Evolutionary conservation across 148 eudicot species (phyloP), one percentile per base, ranked within the genome.

Genomic region (Rhododendron henanense): DNA sequence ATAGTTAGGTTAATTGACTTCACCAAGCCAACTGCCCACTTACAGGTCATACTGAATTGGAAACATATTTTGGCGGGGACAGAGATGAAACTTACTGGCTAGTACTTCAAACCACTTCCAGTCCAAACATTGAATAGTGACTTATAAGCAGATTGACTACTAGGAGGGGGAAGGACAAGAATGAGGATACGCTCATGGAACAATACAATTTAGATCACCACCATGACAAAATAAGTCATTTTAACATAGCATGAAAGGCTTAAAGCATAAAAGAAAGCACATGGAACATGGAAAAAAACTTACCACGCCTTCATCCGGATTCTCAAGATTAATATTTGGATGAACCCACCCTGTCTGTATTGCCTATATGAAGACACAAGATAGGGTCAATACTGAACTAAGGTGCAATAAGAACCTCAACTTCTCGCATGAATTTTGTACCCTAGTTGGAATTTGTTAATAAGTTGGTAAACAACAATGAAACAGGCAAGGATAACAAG

Each of bases 261-360:
- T 86, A 71, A 81, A 86, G 71, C 18, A 82, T 73, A 39, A 78
- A 48, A 82, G 57, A 67, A 47, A 83, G 78, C 35, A 87, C 41
- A 65, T 87, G 47, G 11, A 85, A 44, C 76, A 83, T 6, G 59
- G 25, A 85, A 47, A 81, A 85, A 83, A 39, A 87, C 94, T 41
- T 95, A 97, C 99, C 98, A 97, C 95, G 81, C 98, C 94, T 81
- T 91, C 89, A 71, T 97, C 99, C 50, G 98, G 98, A 86, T 87
- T 91, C 88, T 95, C 98, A 80, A 96, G 98, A 87, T 96, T 96
- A 89, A 96, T 87, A 88, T 96, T 96, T 88, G 99, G 99, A 95
- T 96, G 98, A 83, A 96, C 85, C 98, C 99, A 96, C 74, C 99
- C 99, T 48, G 99, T 94, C 83, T 94, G 91, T 85, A 96, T 96